Conservation (phyloP, 176 grass and related monocot species). For the Hyparrhenia diplandra region DNA sequence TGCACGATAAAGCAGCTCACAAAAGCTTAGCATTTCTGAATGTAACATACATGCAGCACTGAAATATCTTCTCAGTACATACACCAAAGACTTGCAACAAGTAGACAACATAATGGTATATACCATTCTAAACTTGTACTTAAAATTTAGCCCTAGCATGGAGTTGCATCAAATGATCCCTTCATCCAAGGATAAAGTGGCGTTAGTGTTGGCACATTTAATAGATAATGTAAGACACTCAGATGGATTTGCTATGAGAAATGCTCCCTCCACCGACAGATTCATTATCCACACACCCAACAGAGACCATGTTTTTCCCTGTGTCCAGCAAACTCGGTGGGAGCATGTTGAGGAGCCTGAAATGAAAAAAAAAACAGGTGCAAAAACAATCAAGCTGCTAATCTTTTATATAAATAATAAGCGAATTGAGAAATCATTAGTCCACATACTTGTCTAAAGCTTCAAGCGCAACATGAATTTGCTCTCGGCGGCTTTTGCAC, state of each 20-base stretch:
- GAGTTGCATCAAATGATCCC: too few species aligned
- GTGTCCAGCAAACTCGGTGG: background rate
- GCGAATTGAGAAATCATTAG: background rate
- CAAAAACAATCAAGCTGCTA: background rate
- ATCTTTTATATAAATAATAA: background rate
- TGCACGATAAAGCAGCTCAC: too few species aligned
- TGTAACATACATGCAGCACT: too few species aligned
- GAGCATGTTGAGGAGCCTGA: background rate
- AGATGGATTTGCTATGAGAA: background rate
- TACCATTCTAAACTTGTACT: too few species aligned
- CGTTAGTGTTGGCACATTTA: too few species aligned
- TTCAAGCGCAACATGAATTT: background rate
- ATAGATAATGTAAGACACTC: too few species aligned
- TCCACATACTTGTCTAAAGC: background rate
- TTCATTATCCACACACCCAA: background rate
- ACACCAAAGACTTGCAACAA: too few species aligned
- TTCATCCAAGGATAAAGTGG: too few species aligned
- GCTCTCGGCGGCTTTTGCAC: background rate
- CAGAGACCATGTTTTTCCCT: background rate
- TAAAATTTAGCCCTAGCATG: too few species aligned
- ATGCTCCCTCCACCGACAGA: background rate
- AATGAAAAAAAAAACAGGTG: background rate
- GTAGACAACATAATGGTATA: too few species aligned
- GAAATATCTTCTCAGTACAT: too few species aligned
- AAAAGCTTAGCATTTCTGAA: too few species aligned